phyloP scores from a whole-genome alignment of 2,329 filamentous ascomycete species.

The Penicillium brevicompactum region DNA sequence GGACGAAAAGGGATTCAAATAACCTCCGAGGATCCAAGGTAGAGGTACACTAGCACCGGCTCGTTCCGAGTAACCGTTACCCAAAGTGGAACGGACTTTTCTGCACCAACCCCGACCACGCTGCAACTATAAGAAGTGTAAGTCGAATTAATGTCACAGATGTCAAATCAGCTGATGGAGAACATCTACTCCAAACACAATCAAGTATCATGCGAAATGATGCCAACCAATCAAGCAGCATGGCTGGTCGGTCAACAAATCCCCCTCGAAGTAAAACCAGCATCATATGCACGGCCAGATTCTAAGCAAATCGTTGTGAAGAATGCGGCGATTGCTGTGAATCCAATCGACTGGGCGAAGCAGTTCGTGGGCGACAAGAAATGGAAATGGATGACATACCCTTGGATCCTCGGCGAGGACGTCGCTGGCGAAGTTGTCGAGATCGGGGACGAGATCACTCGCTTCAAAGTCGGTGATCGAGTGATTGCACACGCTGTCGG shows the following conservation, averaged over 20 bases:
- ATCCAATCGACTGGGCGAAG: constrained; percentile 46
- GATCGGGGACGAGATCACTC: constrained; percentile 28
- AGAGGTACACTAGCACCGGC: neutral
- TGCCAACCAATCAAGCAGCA: constrained; percentile 26
- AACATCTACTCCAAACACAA: neutral
- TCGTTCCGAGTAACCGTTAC: neutral
- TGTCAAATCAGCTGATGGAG: neutral
- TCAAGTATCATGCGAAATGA: neutral
- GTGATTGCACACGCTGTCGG: constrained; percentile 25
- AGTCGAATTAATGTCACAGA: neutral
- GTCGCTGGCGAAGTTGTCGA: constrained; percentile 38
- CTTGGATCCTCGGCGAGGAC: constrained; percentile 21
- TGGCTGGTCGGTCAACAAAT: constrained; percentile 34
- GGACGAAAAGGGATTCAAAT: neutral
- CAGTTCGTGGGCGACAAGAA: constrained; percentile 33
- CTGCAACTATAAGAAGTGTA: neutral
- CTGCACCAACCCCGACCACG: neutral
- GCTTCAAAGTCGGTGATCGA: constrained; percentile 33
- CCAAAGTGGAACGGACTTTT: neutral
- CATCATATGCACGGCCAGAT: constrained; percentile 40
- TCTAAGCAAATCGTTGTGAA: constrained; percentile 43
- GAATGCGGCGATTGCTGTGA: constrained; percentile 46
- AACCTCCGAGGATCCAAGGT: neutral
- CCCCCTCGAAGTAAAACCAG: constrained; percentile 38
- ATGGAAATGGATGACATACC: constrained; percentile 32